Base-by-base conservation (phyloP, 805 yeast species). In the Myxozyma nipponensis region DNA sequence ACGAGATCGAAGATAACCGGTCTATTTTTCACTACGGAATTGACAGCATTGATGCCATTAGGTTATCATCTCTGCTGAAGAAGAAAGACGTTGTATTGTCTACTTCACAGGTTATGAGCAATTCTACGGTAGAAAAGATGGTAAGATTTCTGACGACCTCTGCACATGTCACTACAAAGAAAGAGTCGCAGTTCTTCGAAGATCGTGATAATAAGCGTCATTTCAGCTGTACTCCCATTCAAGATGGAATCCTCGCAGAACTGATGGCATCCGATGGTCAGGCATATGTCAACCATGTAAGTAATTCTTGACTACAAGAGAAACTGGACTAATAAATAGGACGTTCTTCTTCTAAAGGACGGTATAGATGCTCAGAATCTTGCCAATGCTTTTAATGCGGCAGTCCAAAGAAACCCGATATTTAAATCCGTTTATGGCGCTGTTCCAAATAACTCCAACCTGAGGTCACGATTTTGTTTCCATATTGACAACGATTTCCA, bases 11-110 rank as follows among this genome's bases (percentile, higher is more conserved):
- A 6, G 32, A 34, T 4, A n/a, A 39, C 3, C 17, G 42, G 15
- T 41, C 57, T 10, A 49, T 60, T 9, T 53, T 58, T 34, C 41
- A 46, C 21, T 55, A 52, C 35, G 63, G 63, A 4, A 23, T 60
- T 24, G 63, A 60, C 38, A 56, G 61, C 38, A 58, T 60, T 37
- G 63, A 60, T 32, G 56, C 61, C 2, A 58, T 60, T 9, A 26
- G 47, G 22, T 47, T 58, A n/a, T 47, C 59, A 1, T 23, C 61
- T 2, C n/a, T 46, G 30, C 19, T 57, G 18, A 5, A 13, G 15
- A 47, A 50, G 15, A 18, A 22, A n/a, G 48, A 25, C 4, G 19
- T 57, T 1, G 19, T 28, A 6, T 19, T 56, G n/a, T 47, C 57
- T 13, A 34, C 52, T 5, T 41, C 52, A 5, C 25, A 30, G 1